These are phyloP conservation scores for Exophiala sp. DNA, from an alignment of 2,329 filamentous ascomycete species.

Conservation along the genomic window DNA sequence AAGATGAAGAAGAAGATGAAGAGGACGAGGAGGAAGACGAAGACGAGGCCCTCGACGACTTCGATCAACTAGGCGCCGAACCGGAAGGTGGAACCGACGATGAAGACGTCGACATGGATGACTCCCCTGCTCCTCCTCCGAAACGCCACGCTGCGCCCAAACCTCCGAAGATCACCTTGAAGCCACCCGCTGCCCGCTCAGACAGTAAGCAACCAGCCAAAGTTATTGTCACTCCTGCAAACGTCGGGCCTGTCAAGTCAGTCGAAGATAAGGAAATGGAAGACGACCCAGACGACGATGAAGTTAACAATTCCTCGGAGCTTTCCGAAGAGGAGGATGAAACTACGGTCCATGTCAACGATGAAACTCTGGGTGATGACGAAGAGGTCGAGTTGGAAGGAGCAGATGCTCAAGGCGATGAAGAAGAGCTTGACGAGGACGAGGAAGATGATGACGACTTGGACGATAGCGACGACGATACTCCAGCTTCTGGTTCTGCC, in stretches of 20 bases:
- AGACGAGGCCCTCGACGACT: constrained; percentile 27
- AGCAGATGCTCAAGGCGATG: constrained; percentile 33
- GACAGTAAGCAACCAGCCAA: constrained; percentile 35
- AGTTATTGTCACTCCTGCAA: constrained; percentile 35
- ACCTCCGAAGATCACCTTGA: constrained; percentile 28
- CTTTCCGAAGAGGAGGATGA: constrained; percentile 44
- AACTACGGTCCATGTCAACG: constrained; percentile 29
- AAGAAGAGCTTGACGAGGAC: constrained; percentile 38
- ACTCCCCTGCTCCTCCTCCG: constrained; percentile 35
- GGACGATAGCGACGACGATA: constrained; percentile 39
- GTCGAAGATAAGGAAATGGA: constrained; percentile 46
- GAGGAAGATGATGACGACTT: constrained; percentile 37
- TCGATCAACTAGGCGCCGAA: constrained; percentile 33
- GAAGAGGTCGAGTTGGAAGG: constrained; percentile 38
- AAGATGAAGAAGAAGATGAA: constrained; percentile 36
- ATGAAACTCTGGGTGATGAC: constrained; percentile 42
- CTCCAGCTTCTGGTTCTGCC: constrained; percentile 45
- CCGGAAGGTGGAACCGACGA: constrained; percentile 31
- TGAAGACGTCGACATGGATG: constrained; percentile 43
- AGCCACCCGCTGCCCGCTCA: constrained; percentile 21
- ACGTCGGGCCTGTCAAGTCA: constrained; percentile 37
- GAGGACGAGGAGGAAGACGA: constrained; percentile 29
- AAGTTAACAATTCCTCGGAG: constrained; percentile 45
- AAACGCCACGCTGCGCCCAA: constrained; percentile 21
- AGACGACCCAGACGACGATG: constrained; percentile 47